Conservation (phyloP, 2,329 filamentous ascomycete genomes). For the Thielaviopsis euricoi region DNA sequence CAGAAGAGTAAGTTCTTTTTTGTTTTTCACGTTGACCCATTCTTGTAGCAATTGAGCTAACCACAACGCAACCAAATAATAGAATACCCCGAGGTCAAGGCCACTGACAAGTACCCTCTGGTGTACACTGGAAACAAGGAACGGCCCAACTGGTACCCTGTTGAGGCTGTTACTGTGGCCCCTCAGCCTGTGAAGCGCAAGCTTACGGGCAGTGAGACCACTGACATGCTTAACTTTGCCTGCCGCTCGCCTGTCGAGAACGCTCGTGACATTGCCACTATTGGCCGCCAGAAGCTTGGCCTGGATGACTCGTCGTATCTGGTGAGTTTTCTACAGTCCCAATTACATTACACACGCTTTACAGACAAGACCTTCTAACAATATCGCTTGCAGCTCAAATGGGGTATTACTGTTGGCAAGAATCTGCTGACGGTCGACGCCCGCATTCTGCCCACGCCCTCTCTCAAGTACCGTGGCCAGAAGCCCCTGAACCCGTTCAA, state of each 20-base stretch:
- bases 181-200: slow-evolving; percentile 43
- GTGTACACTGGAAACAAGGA: slow-evolving; percentile 46
- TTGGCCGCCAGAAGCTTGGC: slow-evolving; percentile 40
- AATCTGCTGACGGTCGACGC: slow-evolving; percentile 55
- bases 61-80: not conserved
- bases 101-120: slow-evolving; percentile 32
- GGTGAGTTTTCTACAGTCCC: slow-evolving; percentile 20
- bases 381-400: slow-evolving; percentile 21
- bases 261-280: slow-evolving; percentile 43
- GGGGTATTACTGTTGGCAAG: slow-evolving; percentile 45
- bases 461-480: slow-evolving; percentile 35
- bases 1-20: slow-evolving; percentile 25
- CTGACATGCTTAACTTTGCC: slow-evolving; percentile 55
- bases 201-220: slow-evolving; percentile 43
- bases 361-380: not conserved
- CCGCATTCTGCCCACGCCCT: slow-evolving; percentile 47
- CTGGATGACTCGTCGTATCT: slow-evolving; percentile 31
- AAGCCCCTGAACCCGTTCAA: slow-evolving; percentile 20
- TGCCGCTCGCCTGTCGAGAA: slow-evolving; percentile 51
- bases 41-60: too few relatives aligned
- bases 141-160: slow-evolving; percentile 47
- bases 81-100: slow-evolving; percentile 21
- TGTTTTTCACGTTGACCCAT: too few relatives aligned
- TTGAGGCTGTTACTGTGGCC: slow-evolving; percentile 46
- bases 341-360: too few relatives aligned